Evolutionary conservation across 176 grass and related monocot species (phyloP).

Genomic region (Aegilops sharonensis): DNA sequence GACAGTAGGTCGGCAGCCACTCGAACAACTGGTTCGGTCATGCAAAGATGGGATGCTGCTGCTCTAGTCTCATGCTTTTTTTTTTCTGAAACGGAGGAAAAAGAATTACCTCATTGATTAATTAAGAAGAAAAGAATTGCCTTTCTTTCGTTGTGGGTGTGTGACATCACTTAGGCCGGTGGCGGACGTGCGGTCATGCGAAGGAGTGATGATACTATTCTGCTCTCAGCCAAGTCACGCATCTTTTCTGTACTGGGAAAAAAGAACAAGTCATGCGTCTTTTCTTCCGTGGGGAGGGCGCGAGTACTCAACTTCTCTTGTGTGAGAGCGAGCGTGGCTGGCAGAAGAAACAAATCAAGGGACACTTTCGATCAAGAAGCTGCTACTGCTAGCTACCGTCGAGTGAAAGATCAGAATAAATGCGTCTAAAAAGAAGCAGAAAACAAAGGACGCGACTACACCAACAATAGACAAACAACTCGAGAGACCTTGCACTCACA

Average conservation of each 20-base stretch:
- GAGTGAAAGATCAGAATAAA: too few relatives aligned
- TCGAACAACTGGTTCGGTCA: background rate
- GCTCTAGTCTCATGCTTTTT: background rate
- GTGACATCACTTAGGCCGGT: background rate
- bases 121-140: too few relatives aligned
- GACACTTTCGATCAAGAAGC: too few relatives aligned
- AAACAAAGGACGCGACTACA: too few relatives aligned
- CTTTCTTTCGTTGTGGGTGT: background rate
- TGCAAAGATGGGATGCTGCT: background rate
- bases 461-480: too few relatives aligned
- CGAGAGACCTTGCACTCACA: too few relatives aligned
- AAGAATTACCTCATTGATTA: too few relatives aligned
- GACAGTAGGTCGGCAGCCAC: background rate
- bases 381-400: background rate
- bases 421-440: too few relatives aligned
- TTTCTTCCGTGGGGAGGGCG: background rate
- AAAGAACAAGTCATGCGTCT: background rate
- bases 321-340: background rate
- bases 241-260: background rate
- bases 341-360: background rate
- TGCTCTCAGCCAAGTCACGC: too few relatives aligned
- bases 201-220: background rate
- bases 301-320: background rate
- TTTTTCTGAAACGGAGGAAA: background rate
- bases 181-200: background rate